A percentile compares a stretch with the other conserved stretches of the same genome.
Evolutionary conservation across 306 rosid species (phyloP).

Genomic region (Trifolium subterraneum): DNA sequence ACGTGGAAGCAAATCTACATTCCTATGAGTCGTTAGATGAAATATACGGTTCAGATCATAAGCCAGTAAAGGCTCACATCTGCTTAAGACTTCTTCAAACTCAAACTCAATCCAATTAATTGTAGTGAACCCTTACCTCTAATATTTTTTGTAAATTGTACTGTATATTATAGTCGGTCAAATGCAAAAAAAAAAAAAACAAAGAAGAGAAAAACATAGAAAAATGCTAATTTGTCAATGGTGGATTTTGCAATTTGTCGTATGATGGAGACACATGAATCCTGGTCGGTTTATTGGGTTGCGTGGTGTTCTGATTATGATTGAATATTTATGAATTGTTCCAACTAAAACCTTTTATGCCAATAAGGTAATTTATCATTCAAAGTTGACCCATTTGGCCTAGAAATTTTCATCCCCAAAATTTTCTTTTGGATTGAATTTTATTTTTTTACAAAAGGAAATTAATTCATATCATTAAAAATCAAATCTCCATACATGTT

Average conservation of each 20-base stretch:
- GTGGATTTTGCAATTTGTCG: background rate
- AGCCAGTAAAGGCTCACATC: constrained; percentile 73
- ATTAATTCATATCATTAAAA: too few relatives aligned
- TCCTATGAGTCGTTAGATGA: constrained; percentile 64
- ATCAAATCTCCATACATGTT: too few relatives aligned
- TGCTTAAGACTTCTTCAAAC: constrained; percentile 53
- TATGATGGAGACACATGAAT: constrained; percentile 28
- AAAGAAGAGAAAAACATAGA: background rate
- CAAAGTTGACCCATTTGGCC: constrained; percentile 38
- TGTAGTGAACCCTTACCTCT: background rate
- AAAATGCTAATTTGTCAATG: constrained; percentile 12
- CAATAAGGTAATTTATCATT: constrained; percentile 1
- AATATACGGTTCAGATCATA: constrained; percentile 72
- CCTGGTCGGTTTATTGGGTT: constrained; percentile 12
- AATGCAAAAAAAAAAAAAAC: background rate
- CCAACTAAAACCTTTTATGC: background rate
- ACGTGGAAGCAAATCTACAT: constrained; percentile 55
- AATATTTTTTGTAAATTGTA: constrained; percentile 5
- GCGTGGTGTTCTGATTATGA: background rate
- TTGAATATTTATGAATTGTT: constrained; percentile 27
- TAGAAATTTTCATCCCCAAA: background rate
- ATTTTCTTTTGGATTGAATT: background rate
- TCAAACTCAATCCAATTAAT: constrained; percentile 10
- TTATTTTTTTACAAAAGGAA: too few relatives aligned
- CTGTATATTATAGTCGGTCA: background rate